These are phyloP conservation scores for Diaporthe humulicola DNA, from an alignment of 2,329 filamentous ascomycete genomes.

Conservation along the genomic window DNA sequence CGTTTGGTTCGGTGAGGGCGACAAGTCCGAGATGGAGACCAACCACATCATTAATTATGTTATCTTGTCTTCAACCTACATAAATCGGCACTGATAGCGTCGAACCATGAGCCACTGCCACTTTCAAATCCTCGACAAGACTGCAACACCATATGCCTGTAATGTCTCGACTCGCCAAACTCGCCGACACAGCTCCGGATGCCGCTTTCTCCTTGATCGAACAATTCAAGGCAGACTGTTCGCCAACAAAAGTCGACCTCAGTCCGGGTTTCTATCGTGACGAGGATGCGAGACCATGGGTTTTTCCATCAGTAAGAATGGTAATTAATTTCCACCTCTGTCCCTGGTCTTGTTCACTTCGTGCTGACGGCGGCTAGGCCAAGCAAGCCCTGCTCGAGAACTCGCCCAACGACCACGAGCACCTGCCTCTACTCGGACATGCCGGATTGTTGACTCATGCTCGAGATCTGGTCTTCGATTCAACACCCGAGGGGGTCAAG, in stretches of 20 bases:
- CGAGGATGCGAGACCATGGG: slow-evolving; percentile 1
- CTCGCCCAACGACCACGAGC: not conserved
- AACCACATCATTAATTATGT: too few species aligned
- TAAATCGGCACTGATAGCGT: rapidly evolving
- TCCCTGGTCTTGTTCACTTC: rapidly evolving
- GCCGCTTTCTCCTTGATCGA: not conserved
- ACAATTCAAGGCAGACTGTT: slow-evolving; percentile 2
- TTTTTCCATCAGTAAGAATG: not conserved
- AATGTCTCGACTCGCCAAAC: not conserved
- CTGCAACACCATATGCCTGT: too few species aligned
- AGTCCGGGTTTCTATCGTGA: slow-evolving; percentile 1
- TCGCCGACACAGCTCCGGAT: not conserved
- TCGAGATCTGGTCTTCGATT: not conserved
- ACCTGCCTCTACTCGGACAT: not conserved
- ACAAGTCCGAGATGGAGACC: too few species aligned
- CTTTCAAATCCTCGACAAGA: not conserved
- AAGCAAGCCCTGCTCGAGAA: not conserved
- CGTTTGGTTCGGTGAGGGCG: too few species aligned
- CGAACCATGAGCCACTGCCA: not conserved
- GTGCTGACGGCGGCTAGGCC: not conserved
- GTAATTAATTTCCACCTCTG: not conserved
- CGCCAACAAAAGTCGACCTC: not conserved
- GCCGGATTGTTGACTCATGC: not conserved
- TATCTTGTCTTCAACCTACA: not conserved
- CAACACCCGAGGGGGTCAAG: not conserved